Evolutionary conservation across 2,329 filamentous ascomycete species (phyloP).

Genomic region (Pseudogymnoascus sp.): DNA sequence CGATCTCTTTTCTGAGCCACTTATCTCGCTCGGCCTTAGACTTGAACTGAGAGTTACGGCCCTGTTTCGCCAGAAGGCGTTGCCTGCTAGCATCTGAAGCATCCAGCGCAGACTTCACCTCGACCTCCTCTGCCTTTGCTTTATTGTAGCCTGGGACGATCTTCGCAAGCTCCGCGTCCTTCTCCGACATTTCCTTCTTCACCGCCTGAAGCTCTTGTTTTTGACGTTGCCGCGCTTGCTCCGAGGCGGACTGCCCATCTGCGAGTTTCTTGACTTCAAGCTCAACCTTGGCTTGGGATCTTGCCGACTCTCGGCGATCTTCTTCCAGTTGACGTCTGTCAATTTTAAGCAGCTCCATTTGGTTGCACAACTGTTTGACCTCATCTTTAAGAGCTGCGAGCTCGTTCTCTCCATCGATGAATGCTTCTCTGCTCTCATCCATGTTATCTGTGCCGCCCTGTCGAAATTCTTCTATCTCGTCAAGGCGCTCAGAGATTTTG

Average conservation of each 20-base stretch:
- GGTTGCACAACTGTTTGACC: constrained; percentile 71
- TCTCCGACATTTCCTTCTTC: constrained; percentile 64
- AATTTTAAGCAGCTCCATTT: constrained; percentile 75
- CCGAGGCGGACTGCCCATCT: constrained; percentile 73
- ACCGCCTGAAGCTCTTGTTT: constrained; percentile 66
- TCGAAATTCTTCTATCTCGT: constrained; percentile 73
- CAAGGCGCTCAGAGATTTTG: constrained; percentile 67
- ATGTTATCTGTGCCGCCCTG: constrained; percentile 78
- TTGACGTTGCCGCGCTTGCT: constrained; percentile 65
- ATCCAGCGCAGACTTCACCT: constrained; percentile 64
- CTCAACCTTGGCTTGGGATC: constrained; percentile 76
- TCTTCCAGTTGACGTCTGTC: constrained; percentile 85
- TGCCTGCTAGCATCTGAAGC: constrained; percentile 67
- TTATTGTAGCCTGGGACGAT: constrained; percentile 72
- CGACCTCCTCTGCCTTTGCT: constrained; percentile 65
- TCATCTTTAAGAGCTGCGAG: constrained; percentile 70
- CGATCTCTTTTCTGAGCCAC: constrained; percentile 73
- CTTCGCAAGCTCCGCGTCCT: constrained; percentile 67
- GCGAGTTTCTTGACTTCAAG: constrained; percentile 73
- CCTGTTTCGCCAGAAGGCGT: constrained; percentile 86
- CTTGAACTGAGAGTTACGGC: constrained; percentile 76
- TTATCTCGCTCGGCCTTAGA: constrained; percentile 83
- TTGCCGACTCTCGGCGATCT: constrained; percentile 76
- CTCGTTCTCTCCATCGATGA: constrained; percentile 71
- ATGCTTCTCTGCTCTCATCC: constrained; percentile 70